phyloP scores from a whole-genome alignment of 805 yeast genomes.

The Starmerella floricola region DNA sequence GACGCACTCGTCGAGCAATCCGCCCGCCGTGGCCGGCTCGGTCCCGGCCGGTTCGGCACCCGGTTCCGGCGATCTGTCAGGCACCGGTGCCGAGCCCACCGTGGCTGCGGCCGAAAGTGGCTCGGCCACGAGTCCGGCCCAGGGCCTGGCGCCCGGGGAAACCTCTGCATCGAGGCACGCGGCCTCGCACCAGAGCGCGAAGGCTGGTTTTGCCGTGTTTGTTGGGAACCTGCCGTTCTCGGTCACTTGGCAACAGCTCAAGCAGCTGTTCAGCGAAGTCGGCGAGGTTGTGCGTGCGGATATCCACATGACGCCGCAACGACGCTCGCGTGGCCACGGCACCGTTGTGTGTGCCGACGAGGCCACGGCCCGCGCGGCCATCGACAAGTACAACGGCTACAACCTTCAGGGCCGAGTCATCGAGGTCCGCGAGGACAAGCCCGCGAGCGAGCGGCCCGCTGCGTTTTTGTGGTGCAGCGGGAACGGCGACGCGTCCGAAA shows the following conservation, averaged over 20 bases:
- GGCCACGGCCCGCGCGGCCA: conserved; percentile 62
- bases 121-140: neutral
- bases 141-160: neutral
- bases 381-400: conserved; percentile 54
- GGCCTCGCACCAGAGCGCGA: conserved; percentile 16
- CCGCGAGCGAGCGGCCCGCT: conserved; percentile 23
- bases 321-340: conserved; percentile 79
- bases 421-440: conserved; percentile 67
- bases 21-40: neutral
- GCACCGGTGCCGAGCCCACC: no score
- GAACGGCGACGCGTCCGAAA: conserved; percentile 46
- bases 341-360: conserved; percentile 56
- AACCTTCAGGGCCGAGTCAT: conserved; percentile 63
- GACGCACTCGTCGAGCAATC: conserved; percentile 33
- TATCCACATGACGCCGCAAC: conserved; percentile 50
- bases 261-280: conserved; percentile 66
- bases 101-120: no score
- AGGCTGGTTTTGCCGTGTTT: conserved; percentile 36
- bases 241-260: conserved; percentile 71
- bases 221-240: conserved; percentile 74
- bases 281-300: conserved; percentile 80
- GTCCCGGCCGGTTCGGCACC: neutral
- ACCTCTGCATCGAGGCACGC: neutral
- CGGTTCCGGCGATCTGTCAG: neutral
- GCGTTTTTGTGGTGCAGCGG: conserved; percentile 59